phyloP scores from a whole-genome alignment of 148 eudicot species.

The Heliosperma pusillum region DNA sequence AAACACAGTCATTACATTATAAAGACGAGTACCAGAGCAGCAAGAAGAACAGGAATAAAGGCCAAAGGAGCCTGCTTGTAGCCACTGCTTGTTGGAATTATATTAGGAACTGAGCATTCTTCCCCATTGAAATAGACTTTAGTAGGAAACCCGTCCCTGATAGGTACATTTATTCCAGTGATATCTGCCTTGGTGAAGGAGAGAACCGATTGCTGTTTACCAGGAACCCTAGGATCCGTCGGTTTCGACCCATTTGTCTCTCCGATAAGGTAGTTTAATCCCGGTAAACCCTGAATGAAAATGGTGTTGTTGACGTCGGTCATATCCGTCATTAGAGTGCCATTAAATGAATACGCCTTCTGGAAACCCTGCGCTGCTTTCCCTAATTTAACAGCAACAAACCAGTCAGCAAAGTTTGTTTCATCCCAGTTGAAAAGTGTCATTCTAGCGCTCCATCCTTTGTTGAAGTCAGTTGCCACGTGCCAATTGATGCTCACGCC shows the following conservation, averaged over 20 bases:
- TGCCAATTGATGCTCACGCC: constrained; percentile 94
- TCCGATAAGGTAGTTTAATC: constrained; percentile 63
- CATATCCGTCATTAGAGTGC: constrained; percentile 32
- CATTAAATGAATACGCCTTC: constrained; percentile 74
- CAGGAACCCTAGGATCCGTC: constrained; percentile 61
- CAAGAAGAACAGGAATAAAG: constrained; percentile 31
- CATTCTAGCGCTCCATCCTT: constrained; percentile 66
- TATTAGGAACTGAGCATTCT: constrained; percentile 61
- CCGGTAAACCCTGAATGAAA: constrained; percentile 57
- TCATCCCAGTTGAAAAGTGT: constrained; percentile 76
- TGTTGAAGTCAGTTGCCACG: constrained; percentile 45
- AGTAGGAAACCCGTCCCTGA: constrained; percentile 62
- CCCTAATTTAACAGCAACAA: constrained; percentile 50
- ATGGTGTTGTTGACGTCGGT: constrained; percentile 49
- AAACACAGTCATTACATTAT: constrained; percentile 28
- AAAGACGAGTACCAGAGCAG: constrained; percentile 33
- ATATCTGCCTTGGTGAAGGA: constrained; percentile 56
- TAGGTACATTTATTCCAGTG: constrained; percentile 41
- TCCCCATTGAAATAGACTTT: constrained; percentile 71
- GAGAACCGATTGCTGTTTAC: constrained; percentile 70
- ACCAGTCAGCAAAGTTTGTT: constrained; percentile 53
- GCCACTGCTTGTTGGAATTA: constrained; percentile 44
- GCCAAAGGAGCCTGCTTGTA: constrained; percentile 19
- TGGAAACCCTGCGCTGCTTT: constrained; percentile 62
- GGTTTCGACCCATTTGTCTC: constrained; percentile 47